Percentiles rank a stretch among this genome's conserved stretches.
Conservation (phyloP, 169 alveolate genomes). For the Eimeria praecox region DNA sequence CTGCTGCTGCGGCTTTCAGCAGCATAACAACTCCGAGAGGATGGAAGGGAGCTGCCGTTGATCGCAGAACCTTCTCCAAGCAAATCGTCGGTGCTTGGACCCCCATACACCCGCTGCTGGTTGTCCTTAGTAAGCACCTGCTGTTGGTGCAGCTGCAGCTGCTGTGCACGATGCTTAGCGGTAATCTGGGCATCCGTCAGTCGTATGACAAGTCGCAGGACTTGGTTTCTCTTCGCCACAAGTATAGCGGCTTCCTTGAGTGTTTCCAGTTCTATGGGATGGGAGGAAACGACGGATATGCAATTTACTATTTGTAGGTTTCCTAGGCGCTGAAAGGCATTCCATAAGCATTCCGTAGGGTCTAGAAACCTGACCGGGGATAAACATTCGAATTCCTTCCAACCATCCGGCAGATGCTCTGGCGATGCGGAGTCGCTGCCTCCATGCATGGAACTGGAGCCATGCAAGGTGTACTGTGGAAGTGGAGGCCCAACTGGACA, state of each 20-base stretch:
- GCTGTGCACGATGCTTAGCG: background rate
- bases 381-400: background rate
- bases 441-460: background rate
- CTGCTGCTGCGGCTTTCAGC: constrained; percentile 62
- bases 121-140: background rate
- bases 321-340: constrained; percentile 79
- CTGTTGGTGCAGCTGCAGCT: constrained; percentile 38
- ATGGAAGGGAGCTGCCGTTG: background rate
- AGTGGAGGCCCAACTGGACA: constrained; percentile 56
- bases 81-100: background rate
- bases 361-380: constrained; percentile 71
- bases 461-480: constrained; percentile 16
- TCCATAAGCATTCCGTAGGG: constrained; percentile 68
- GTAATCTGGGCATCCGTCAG: constrained; percentile 41
- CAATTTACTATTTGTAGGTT: constrained; percentile 84
- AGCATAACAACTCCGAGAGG: constrained; percentile 18
- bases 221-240: constrained; percentile 83
- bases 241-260: constrained; percentile 83
- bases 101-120: background rate
- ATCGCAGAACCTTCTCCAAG: constrained; percentile 29
- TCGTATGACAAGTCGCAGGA: constrained; percentile 78
- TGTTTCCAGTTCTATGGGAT: constrained; percentile 81
- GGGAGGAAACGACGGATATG: constrained; percentile 83
- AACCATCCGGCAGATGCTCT: background rate
- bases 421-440: background rate